Percentiles rank a stretch among this genome's conserved stretches.
Conservation (phyloP, 176 grass and related monocot genomes). For the Chrysopogon serrulatus region DNA sequence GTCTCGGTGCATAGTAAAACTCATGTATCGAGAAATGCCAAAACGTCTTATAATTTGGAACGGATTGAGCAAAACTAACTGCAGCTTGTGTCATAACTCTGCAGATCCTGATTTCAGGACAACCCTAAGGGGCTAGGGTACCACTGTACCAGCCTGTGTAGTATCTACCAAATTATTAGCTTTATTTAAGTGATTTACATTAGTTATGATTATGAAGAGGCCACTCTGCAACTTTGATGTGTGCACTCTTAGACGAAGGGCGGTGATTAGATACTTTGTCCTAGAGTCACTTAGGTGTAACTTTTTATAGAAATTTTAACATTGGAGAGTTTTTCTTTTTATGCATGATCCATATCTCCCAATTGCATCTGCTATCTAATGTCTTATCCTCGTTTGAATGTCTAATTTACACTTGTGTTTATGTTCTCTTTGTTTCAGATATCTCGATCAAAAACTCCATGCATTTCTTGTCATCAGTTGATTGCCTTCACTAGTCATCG, state of each 20-base stretch:
- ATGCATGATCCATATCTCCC: not conserved
- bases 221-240: not conserved
- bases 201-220: not conserved
- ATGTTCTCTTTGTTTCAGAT: constrained; percentile 29
- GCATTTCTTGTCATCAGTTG: not conserved
- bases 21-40: too few relatives aligned
- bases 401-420: not conserved
- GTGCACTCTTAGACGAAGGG: not conserved
- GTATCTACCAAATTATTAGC: not conserved
- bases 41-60: too few relatives aligned
- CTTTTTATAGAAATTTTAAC: not conserved
- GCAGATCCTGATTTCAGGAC: too few relatives aligned
- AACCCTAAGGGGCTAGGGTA: not conserved
- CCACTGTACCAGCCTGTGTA: not conserved
- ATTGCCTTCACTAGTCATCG: constrained; percentile 17
- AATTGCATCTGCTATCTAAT: not conserved
- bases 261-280: not conserved
- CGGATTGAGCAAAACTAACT: not conserved
- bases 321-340: not conserved
- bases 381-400: not conserved
- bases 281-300: not conserved
- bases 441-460: not conserved
- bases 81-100: not conserved
- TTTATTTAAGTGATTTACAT: not conserved
- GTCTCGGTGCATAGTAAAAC: too few relatives aligned